A percentile compares a stretch with the other conserved stretches of the same genome.
phyloP scores from a whole-genome alignment of 495 filamentous ascomycete species.

The Talaromyces liani region DNA sequence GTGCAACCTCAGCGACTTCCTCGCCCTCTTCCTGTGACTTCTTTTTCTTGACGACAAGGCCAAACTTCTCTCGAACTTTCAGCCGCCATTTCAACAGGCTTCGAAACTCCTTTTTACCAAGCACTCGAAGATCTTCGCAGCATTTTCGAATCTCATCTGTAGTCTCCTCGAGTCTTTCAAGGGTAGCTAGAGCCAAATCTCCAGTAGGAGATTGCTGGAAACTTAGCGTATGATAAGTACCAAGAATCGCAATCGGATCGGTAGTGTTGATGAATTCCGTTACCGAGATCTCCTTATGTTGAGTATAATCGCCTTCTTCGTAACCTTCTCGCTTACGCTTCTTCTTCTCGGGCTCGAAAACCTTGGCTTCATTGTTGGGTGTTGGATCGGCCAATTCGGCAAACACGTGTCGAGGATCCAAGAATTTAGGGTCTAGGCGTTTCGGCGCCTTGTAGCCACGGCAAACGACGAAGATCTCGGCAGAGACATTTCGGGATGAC shows the following conservation, averaged over 20 bases:
- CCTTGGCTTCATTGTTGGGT: conserved; percentile 94
- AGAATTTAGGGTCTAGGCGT: conserved; percentile 81
- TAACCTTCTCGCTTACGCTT: conserved; percentile 97
- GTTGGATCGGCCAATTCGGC: conserved; percentile 84
- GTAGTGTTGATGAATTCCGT: conserved; percentile 91
- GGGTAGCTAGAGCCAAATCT: conserved; percentile 76
- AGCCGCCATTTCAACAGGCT: conserved; percentile 87
- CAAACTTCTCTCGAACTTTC: conserved; percentile 85
- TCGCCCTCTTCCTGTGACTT: conserved; percentile 34
- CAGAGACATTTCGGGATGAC: conserved; percentile 89
- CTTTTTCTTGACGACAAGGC: conserved; percentile 70
- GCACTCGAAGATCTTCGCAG: conserved; percentile 81
- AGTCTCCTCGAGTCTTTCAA: conserved; percentile 88
- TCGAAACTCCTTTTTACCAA: conserved; percentile 93
- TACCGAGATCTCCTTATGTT: conserved; percentile 80
- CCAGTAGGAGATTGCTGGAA: conserved; percentile 72
- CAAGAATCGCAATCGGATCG: conserved; percentile 95
- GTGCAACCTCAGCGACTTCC: conserved; percentile 64
- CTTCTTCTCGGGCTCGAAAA: conserved; percentile 95
- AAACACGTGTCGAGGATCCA: conserved; percentile 87
- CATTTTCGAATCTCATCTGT: conserved; percentile 79
- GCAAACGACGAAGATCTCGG: conserved; percentile 97
- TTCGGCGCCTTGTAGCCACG: conserved; percentile 91
- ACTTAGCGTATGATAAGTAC: conserved; percentile 71
- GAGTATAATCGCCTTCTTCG: conserved; percentile 89